Evolutionary conservation across 2,329 filamentous ascomycete species (phyloP), one percentile per base, ranked within the genome.

Genomic region (Fusarium luffae): DNA sequence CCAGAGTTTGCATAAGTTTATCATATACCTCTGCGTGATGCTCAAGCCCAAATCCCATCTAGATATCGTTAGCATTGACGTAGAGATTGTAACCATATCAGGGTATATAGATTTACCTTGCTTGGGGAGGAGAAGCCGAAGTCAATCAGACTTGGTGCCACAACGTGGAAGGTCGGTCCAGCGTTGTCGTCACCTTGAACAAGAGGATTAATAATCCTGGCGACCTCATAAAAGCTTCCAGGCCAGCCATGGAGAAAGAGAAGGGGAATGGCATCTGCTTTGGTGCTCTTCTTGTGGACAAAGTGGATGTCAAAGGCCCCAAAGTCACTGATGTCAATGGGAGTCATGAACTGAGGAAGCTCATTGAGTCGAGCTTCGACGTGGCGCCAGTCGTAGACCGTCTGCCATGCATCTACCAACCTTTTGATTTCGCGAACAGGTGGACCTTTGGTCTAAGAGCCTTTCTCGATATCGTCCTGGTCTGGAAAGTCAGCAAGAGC

Each of bases 201-300:
- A 3, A 57, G 7, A 27, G 8, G 4, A 6, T 5, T 18, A 1
- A 59, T 57, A 27, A 59, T 14, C 2, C 56, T 47, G 2, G 9
- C 7, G 8, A 55, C 51, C n/a, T 59, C 51, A 4, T 57, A 16
- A 5, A 59, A 57, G 0, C 51, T 57, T 0, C 57, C 57, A 0
- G 57, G 57, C 51, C 57, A 59, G 2, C 50, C 56, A 3, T 59
- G 56, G 18, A 56, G 28, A 0, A 56, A 59, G 3, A 59, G 16
- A 0, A 59, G 12, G 0, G 56, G 50, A 1, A 56, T 56, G 1
- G 56, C 41, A 2, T 46, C 40, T 0, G 11, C 3, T 5, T 41
- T 34, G 0, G 19, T 1, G 18, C 40, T 56, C 0, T 19, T 40
- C 4, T 19, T 28, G 13, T 59, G 50, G 1, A 56, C 32, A 5